Conservation (phyloP, 495 filamentous ascomycete species). For the Penicillium soppii region DNA sequence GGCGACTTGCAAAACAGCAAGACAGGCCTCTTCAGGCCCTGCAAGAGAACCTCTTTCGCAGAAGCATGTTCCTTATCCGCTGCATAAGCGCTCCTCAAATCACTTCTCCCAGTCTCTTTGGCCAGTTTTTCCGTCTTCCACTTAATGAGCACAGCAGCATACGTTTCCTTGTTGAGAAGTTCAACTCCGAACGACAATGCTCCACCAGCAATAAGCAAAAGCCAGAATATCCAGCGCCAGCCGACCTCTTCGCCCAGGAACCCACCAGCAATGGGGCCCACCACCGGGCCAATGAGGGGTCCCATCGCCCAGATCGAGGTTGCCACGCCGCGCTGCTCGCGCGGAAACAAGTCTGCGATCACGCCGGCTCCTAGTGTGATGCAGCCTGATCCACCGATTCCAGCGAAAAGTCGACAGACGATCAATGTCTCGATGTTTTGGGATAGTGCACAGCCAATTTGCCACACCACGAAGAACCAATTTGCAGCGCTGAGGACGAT, state of each 20-base stretch:
- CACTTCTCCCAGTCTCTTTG: slow-evolving; percentile 34
- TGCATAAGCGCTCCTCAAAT: slow-evolving; percentile 25
- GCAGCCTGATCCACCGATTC: slow-evolving; percentile 46
- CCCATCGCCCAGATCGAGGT: slow-evolving; percentile 24
- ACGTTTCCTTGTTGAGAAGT: slow-evolving; percentile 49
- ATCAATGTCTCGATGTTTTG: slow-evolving; percentile 47
- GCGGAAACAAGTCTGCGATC: slow-evolving; percentile 52
- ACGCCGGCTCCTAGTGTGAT: slow-evolving; percentile 54
- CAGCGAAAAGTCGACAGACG: slow-evolving; percentile 52
- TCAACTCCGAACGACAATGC: slow-evolving; percentile 34
- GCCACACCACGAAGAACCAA: slow-evolving; percentile 51
- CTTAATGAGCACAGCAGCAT: slow-evolving; percentile 50
- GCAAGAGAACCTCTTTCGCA: slow-evolving; percentile 36
- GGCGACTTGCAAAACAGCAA: slow-evolving; percentile 46
- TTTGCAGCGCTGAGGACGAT: slow-evolving; percentile 50
- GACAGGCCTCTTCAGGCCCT: slow-evolving; percentile 46
- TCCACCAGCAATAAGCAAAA: slow-evolving; percentile 49
- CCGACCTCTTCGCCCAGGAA: slow-evolving; percentile 49
- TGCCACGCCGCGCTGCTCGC: slow-evolving; percentile 48
- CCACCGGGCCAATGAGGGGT: slow-evolving; percentile 47
- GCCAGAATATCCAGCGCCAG: slow-evolving; percentile 58
- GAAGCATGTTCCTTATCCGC: slow-evolving; percentile 6
- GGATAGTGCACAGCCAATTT: slow-evolving; percentile 49
- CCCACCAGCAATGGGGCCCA: slow-evolving; percentile 50
- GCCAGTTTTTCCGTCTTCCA: slow-evolving; percentile 47